Conservation (phyloP, 768 basidiomycete species). For the Hemileccinum rubropunctum region DNA sequence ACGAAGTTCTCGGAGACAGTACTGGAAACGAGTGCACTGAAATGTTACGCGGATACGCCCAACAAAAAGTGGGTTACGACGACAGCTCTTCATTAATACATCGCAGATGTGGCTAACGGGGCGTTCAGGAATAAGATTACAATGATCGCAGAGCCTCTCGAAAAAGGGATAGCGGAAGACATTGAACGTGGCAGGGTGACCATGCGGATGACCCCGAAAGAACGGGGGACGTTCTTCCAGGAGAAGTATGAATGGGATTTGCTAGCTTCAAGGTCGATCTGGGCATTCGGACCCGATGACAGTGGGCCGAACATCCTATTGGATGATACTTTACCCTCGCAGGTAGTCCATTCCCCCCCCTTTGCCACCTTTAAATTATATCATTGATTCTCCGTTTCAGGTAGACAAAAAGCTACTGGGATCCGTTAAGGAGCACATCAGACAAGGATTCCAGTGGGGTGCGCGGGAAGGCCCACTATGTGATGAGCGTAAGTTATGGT, state of each 20-base stretch:
- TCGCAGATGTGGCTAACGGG: slow-evolving; percentile 14
- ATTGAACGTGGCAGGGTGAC: slow-evolving; percentile 90
- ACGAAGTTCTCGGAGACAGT: slow-evolving; percentile 99
- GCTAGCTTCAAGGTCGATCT: slow-evolving; percentile 95
- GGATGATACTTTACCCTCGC: slow-evolving; percentile 94
- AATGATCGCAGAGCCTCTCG: slow-evolving; percentile 98
- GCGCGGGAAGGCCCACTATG: slow-evolving; percentile 96
- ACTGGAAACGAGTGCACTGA: slow-evolving; percentile 93
- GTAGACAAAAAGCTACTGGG: slow-evolving; percentile 91
- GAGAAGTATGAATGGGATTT: slow-evolving; percentile 98
- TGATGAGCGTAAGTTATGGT: slow-evolving; percentile 86
- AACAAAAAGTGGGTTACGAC: slow-evolving; percentile 83
- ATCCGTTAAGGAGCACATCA: slow-evolving; percentile 91
- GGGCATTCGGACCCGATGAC: slow-evolving; percentile 99
- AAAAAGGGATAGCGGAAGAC: slow-evolving; percentile 94
- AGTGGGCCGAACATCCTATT: slow-evolving; percentile 90
- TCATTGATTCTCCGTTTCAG: slow-evolving; percentile 34
- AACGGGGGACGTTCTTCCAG: slow-evolving; percentile 94
- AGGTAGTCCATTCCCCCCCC: slow-evolving; percentile 44
- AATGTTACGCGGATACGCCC: slow-evolving; percentile 98
- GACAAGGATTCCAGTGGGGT: slow-evolving; percentile 99
- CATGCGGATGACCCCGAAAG: slow-evolving; percentile 94
- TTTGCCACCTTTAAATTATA: background rate
- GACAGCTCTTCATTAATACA: slow-evolving; percentile 1
- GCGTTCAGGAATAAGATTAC: slow-evolving; percentile 86